Evolutionary conservation across 2,329 filamentous ascomycete genomes (phyloP).

Genomic region (Microdochium trichocladiopsis): DNA sequence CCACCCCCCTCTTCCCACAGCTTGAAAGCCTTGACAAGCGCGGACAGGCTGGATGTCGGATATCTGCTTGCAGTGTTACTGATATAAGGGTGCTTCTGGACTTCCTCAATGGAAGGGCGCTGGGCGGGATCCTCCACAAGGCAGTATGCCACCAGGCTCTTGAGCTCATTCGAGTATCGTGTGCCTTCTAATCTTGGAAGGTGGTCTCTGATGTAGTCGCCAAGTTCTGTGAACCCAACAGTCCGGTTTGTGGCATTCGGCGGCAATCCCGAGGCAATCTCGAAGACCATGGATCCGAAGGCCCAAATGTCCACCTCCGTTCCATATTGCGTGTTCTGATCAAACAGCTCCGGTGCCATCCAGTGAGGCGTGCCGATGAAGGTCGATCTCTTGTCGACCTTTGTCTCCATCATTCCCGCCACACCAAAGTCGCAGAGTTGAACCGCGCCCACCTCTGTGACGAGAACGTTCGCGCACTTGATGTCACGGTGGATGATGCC

Average conservation of each 20-base stretch:
- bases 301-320: slow-evolving; percentile 79
- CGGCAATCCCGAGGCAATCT: slow-evolving; percentile 72
- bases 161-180: slow-evolving; percentile 61
- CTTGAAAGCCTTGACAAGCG: slow-evolving; percentile 65
- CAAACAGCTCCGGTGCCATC: slow-evolving; percentile 78
- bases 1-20: slow-evolving; percentile 71
- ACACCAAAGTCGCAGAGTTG: slow-evolving; percentile 84
- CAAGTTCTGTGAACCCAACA: slow-evolving; percentile 43
- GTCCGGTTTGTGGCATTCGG: slow-evolving; percentile 55
- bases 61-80: slow-evolving; percentile 53
- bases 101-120: slow-evolving; percentile 61
- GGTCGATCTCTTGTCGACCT: slow-evolving; percentile 70
- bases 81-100: slow-evolving; percentile 66
- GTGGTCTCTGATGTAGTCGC: slow-evolving; percentile 50
- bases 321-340: slow-evolving; percentile 56
- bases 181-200: slow-evolving; percentile 65
- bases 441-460: slow-evolving; percentile 69
- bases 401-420: slow-evolving; percentile 68
- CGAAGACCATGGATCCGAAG: slow-evolving; percentile 73
- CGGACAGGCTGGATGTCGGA: slow-evolving; percentile 55
- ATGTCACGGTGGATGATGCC: slow-evolving; percentile 67
- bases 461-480: slow-evolving; percentile 73
- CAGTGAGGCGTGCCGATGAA: slow-evolving; percentile 79
- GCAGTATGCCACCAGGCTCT: slow-evolving; percentile 66
- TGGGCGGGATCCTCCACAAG: slow-evolving; percentile 61